Percentiles rank a stretch among this genome's conserved stretches.
Conservation (phyloP, 1,284 basidiomycete genomes). For the Irpex sp. region DNA sequence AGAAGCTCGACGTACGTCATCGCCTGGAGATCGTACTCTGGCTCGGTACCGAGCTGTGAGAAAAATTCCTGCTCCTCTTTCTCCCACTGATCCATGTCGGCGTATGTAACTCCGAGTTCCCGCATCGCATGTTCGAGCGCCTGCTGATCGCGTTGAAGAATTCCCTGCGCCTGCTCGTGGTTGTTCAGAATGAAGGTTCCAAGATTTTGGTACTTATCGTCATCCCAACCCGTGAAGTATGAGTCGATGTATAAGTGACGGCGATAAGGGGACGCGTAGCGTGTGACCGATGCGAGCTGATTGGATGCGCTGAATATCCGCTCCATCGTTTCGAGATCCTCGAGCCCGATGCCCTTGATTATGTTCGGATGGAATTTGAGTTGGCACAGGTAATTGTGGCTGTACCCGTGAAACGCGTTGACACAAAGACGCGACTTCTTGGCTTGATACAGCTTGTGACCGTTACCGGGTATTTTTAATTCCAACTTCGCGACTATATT, state of each 20-base stretch:
- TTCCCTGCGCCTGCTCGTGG: slow-evolving; percentile 20
- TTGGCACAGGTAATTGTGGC: slow-evolving; percentile 26
- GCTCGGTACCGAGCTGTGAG: neutral
- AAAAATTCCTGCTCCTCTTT: slow-evolving; percentile 9
- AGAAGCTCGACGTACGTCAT: slow-evolving; percentile 13
- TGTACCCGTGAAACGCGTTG: slow-evolving; percentile 21
- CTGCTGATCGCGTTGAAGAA: slow-evolving; percentile 12
- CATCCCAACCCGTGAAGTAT: slow-evolving; percentile 24
- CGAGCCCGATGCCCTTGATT: slow-evolving; percentile 21
- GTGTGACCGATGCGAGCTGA: slow-evolving; percentile 18
- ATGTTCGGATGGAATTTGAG: slow-evolving; percentile 21
- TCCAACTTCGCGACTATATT: no score
- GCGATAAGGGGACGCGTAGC: slow-evolving; percentile 24
- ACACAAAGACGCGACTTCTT: slow-evolving; percentile 2
- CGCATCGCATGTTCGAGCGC: slow-evolving; percentile 6
- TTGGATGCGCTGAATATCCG: slow-evolving; percentile 26
- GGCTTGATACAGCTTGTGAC: no score
- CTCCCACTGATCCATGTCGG: slow-evolving; percentile 13
- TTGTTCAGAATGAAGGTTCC: slow-evolving; percentile 22
- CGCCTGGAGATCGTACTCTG: neutral
- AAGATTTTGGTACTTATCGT: slow-evolving; percentile 22
- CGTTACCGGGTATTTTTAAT: no score
- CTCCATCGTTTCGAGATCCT: slow-evolving; percentile 28
- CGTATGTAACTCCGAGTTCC: slow-evolving; percentile 3
- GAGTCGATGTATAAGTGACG: slow-evolving; percentile 19